phyloP scores from a whole-genome alignment of 768 basidiomycete genomes.

The Termitomyces sp. region DNA sequence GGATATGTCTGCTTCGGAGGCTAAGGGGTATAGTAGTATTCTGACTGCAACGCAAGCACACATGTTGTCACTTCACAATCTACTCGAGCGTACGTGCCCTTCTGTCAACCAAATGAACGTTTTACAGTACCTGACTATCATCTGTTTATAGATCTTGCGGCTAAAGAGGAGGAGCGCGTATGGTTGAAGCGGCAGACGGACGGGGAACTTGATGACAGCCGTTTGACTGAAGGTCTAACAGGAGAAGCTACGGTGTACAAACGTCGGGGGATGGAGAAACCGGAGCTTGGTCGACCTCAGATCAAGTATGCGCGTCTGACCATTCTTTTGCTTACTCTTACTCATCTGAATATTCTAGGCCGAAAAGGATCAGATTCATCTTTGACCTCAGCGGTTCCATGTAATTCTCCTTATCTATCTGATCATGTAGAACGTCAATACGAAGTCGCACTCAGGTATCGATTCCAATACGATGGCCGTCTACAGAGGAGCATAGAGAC shows the following conservation, averaged over 20 bases:
- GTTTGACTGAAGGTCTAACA: constrained; percentile 61
- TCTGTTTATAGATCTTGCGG: constrained; percentile 45
- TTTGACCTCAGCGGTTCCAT: constrained; percentile 71
- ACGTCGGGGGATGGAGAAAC: constrained; percentile 63
- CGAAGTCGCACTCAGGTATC: constrained; percentile 40
- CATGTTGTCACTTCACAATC: constrained; percentile 51
- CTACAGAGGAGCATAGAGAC: constrained; percentile 60
- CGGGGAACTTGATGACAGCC: constrained; percentile 62
- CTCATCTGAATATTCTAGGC: constrained; percentile 20
- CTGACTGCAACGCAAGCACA: constrained; percentile 53
- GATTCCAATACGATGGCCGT: constrained; percentile 69
- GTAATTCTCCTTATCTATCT: constrained; percentile 19
- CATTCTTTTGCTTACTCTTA: neutral
- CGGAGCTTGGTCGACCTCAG: constrained; percentile 61
- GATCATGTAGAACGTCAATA: neutral
- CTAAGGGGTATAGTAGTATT: constrained; percentile 48
- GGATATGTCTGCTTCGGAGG: constrained; percentile 51
- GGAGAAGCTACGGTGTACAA: constrained; percentile 70
- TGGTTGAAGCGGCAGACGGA: constrained; percentile 71
- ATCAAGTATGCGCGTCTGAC: constrained; percentile 41
- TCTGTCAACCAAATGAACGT: neutral
- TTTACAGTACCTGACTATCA: neutral
- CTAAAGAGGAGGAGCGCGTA: constrained; percentile 64
- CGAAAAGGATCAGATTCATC: constrained; percentile 62
- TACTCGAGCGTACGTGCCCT: constrained; percentile 53